phyloP scores from a whole-genome alignment of 225 moss, liverwort and hornwort species.

The Physcomitrium patens region DNA sequence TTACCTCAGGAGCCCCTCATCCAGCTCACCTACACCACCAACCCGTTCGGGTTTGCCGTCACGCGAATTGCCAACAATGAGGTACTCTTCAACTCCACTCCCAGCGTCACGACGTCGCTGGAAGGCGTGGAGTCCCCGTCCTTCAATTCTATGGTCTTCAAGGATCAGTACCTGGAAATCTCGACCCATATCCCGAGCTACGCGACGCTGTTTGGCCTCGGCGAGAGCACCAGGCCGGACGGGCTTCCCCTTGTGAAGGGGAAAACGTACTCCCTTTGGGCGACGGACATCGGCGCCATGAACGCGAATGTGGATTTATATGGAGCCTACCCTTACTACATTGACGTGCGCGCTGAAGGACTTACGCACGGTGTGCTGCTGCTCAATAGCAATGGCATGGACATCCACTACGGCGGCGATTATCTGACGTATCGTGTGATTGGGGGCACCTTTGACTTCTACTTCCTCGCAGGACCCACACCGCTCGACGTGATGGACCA shows the following conservation, averaged over 20 bases:
- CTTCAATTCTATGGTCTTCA: conserved; percentile 86
- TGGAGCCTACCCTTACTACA: conserved; percentile 82
- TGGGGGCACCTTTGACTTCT: conserved; percentile 82
- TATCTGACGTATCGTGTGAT: conserved; percentile 73
- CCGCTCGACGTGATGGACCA: conserved; percentile 79
- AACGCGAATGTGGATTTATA: conserved; percentile 75
- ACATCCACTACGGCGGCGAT: conserved; percentile 57
- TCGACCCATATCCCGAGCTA: conserved; percentile 67
- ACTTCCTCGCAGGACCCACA: conserved; percentile 81
- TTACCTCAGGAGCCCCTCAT: conserved; percentile 47
- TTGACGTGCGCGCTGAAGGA: conserved; percentile 75
- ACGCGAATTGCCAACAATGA: conserved; percentile 67
- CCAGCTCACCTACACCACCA: conserved; percentile 63
- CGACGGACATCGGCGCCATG: conserved; percentile 70
- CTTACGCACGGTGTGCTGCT: conserved; percentile 83
- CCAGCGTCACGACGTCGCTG: conserved; percentile 26
- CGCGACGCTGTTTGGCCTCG: conserved; percentile 75
- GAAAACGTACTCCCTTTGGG: conserved; percentile 79
- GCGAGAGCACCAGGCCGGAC: conserved; percentile 87
- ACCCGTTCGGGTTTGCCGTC: conserved; percentile 87
- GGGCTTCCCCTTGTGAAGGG: conserved; percentile 72
- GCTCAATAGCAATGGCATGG: conserved; percentile 97
- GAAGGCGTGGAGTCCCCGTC: conserved; percentile 16
- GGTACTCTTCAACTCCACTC: conserved; percentile 92
- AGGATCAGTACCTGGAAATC: conserved; percentile 91